A percentile compares a stretch with the other conserved stretches of the same genome.
phyloP scores from a whole-genome alignment of 352 stramenopile genomes.

The Globisporangium echinulatum region DNA sequence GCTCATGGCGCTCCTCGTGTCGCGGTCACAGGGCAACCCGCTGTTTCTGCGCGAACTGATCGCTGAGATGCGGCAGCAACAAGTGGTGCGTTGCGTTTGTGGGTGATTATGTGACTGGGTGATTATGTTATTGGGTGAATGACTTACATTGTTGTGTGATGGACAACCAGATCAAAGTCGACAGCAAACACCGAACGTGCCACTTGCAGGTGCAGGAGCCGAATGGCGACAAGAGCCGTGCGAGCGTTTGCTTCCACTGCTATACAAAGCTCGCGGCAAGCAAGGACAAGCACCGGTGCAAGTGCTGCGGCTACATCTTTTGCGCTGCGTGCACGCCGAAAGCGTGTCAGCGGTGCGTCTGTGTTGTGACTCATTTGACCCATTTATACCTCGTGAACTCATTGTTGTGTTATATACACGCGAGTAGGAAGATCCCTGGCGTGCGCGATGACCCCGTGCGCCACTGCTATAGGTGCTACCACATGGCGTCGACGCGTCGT shows the following conservation, averaged over 20 bases:
- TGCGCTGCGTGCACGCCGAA: slow-evolving; percentile 70
- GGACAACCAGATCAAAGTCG: slow-evolving; percentile 41
- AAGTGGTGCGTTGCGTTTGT: slow-evolving; percentile 37
- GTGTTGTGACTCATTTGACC: neutral
- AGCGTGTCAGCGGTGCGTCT: slow-evolving; percentile 54
- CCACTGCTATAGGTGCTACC: slow-evolving; percentile 74
- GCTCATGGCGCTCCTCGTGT: slow-evolving; percentile 61
- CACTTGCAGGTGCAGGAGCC: slow-evolving; percentile 70
- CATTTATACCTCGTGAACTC: neutral
- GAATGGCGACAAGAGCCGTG: slow-evolving; percentile 69
- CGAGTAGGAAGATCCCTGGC: slow-evolving; percentile 51
- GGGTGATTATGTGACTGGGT: neutral
- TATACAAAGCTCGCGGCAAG: slow-evolving; percentile 38
- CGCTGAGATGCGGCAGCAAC: slow-evolving; percentile 66
- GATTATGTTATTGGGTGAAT: neutral
- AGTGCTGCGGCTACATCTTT: slow-evolving; percentile 82
- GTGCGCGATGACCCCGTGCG: slow-evolving; percentile 52
- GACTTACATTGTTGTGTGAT: neutral
- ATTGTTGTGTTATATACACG: neutral
- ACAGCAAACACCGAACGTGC: slow-evolving; percentile 50
- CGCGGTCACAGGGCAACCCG: slow-evolving; percentile 73
- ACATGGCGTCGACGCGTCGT: slow-evolving; percentile 56
- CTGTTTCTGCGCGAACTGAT: slow-evolving; percentile 84
- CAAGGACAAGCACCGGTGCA: slow-evolving; percentile 76
- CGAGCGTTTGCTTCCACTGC: slow-evolving; percentile 74